Base-by-base conservation (phyloP, 106 monocot genomes). In the Iris macrosiphon region DNA sequence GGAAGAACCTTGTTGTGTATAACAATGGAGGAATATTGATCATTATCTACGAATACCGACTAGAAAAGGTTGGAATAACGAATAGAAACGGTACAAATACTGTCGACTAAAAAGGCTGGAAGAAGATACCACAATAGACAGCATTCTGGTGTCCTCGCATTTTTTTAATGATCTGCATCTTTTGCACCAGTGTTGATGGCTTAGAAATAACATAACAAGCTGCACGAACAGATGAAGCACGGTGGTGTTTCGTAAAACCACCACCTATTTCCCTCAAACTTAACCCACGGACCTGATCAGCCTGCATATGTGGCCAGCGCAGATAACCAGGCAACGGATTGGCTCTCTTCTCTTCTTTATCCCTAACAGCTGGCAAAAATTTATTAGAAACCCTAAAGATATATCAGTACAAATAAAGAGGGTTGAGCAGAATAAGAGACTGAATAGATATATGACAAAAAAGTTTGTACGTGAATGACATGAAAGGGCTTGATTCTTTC, bases 201-300 rank as follows among this genome's bases (percentile, higher is more conserved):
- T 87, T 98, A 24, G 90, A 86, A 65, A 98, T 87, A 35, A 87
- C 86, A 83, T 98, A 90, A 65, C 96, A 98, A 30, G 96, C 83
- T 31, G 96, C 96, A 57, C 82, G 86, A 60, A 87, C 54, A 58
- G 96, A 90, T 39, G 96, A 83, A 37, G 86, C 71, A 63, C 90
- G 89, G 37, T 80, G 80, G 46, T 98, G 96, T 61, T 87, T 89
- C 21, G 77, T 46, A 52, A 90, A 98, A 71, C 96, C 96, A 58
- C 96, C 90, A 31, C 93, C 93, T 49, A 87, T 80, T 75, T 98
- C 96, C 65, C 96, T 86, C 74, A 98, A 75, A 70, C 83, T 74
- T 59, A 98, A 62, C 27, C 90, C 96, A 28, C 61, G 86, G 50
- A 98, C 87, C 53, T 90, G 96, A 80, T 98, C 85, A 54, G 90